A percentile compares a stretch with the other conserved stretches of the same genome.
Conservation (phyloP, 1,284 basidiomycete genomes). For the Tranzscheliella williamsii region DNA sequence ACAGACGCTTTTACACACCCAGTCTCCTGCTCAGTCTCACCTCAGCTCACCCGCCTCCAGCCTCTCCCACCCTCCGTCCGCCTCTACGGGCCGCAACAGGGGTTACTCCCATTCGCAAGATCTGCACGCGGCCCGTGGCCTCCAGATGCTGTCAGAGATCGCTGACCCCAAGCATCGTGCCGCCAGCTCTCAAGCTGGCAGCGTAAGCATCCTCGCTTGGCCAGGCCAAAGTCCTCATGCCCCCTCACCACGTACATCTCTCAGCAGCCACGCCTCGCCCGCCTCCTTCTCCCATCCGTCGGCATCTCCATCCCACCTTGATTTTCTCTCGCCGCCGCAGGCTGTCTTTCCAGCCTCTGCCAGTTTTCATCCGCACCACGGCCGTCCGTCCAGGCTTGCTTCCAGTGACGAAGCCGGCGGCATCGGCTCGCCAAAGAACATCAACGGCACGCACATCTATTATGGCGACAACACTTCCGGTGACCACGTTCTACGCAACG, state of each 20-base stretch:
- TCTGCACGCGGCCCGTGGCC: conserved; percentile 24
- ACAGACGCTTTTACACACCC: conserved; percentile 8
- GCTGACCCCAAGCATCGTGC: conserved; percentile 28
- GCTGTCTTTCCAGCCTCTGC: background rate
- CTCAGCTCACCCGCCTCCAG: conserved; percentile 2
- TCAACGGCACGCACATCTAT: conserved; percentile 29
- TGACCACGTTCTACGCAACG: conserved; percentile 11
- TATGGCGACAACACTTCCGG: conserved; percentile 16
- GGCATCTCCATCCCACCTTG: background rate
- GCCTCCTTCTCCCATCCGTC: background rate
- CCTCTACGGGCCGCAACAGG: background rate
- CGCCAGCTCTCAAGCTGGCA: conserved; percentile 17
- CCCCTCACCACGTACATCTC: conserved; percentile 6
- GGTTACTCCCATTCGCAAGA: conserved; percentile 8
- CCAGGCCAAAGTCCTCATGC: background rate
- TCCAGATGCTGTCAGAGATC: conserved; percentile 39
- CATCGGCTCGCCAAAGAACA: conserved; percentile 15
- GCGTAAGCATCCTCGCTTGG: conserved; percentile 25
- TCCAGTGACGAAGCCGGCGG: background rate
- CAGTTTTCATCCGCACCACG: background rate
- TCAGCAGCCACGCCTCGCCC: background rate
- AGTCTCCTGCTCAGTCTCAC: background rate
- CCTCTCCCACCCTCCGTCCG: background rate
- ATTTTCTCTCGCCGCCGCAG: background rate
- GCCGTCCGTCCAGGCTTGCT: background rate